phyloP scores from a whole-genome alignment of 352 stramenopile genomes.

The Phytophthora hybrid region DNA sequence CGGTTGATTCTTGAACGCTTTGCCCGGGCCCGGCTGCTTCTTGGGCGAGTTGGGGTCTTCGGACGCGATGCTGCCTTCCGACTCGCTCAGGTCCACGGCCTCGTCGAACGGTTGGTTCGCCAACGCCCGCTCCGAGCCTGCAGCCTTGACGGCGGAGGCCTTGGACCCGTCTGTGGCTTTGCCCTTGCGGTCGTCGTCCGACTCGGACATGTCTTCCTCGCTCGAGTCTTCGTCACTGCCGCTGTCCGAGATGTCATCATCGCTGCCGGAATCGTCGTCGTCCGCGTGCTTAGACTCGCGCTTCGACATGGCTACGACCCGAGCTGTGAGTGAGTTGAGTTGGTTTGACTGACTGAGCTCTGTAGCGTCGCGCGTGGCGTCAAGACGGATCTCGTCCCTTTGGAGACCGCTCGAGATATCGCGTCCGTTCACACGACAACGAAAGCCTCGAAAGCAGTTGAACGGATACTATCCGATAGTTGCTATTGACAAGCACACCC shows the following conservation, averaged over 20 bases:
- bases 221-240: slow-evolving; percentile 58
- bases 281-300: slow-evolving; percentile 69
- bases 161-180: slow-evolving; percentile 49
- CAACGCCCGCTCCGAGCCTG: slow-evolving; percentile 58
- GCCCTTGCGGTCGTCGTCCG: slow-evolving; percentile 53
- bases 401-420: slow-evolving; percentile 16
- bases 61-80: slow-evolving; percentile 62
- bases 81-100: slow-evolving; percentile 89
- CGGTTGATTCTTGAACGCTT: slow-evolving; percentile 74
- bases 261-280: slow-evolving; percentile 52
- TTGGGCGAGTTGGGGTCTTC: slow-evolving; percentile 70
- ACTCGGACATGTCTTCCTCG: slow-evolving; percentile 82
- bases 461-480: neutral
- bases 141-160: slow-evolving; percentile 13
- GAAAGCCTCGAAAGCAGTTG: slow-evolving; percentile 2
- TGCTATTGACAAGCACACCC: too few species aligned
- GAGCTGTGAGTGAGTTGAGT: neutral
- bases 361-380: slow-evolving; percentile 9
- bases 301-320: slow-evolving; percentile 55
- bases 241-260: slow-evolving; percentile 65
- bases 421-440: slow-evolving; percentile 34
- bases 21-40: slow-evolving; percentile 37
- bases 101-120: slow-evolving; percentile 90
- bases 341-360: neutral
- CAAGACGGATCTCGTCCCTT: slow-evolving; percentile 22